Conservation (phyloP, 1,284 basidiomycete genomes). For the Malassezia dermatis region DNA sequence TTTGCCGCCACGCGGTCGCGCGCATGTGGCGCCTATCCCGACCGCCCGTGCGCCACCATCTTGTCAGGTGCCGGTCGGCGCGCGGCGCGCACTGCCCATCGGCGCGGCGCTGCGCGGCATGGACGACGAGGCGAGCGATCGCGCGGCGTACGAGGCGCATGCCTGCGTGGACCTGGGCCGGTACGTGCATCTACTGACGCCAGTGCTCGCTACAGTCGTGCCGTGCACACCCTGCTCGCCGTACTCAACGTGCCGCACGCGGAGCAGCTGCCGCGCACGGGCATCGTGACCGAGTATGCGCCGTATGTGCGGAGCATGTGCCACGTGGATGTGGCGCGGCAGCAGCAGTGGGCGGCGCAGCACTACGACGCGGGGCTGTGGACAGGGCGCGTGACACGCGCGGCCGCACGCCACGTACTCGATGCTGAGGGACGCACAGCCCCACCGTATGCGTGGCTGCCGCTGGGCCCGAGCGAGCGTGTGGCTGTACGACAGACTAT, state of each 20-base stretch:
- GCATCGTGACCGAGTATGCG: conserved; percentile 8
- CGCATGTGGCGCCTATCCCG: background rate
- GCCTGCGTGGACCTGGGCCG: conserved; percentile 8
- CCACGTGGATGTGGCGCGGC: background rate
- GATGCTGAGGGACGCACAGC: background rate
- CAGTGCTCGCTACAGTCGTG: background rate
- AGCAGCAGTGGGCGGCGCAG: background rate
- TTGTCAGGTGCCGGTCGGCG: background rate
- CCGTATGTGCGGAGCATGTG: conserved; percentile 10
- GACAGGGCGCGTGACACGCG: conserved; percentile 14
- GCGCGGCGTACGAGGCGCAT: background rate
- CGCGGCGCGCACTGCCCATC: background rate
- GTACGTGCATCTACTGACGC: background rate
- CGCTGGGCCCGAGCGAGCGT: conserved; percentile 17
- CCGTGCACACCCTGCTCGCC: background rate
- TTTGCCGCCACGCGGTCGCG: conserved; percentile 8
- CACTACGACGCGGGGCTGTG: background rate
- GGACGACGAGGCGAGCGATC: background rate
- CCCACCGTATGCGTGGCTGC: conserved; percentile 13
- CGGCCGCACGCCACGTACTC: conserved; percentile 10
- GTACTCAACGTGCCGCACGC: conserved; percentile 2
- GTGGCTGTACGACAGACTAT: background rate
- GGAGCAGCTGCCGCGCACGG: conserved; percentile 10
- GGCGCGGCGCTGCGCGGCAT: background rate
- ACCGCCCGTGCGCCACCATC: background rate